Percentiles rank a stretch among this genome's conserved stretches.
Evolutionary conservation across 768 basidiomycete genomes (phyloP).

Genomic region (Boletus pseudo-olivaceus): DNA sequence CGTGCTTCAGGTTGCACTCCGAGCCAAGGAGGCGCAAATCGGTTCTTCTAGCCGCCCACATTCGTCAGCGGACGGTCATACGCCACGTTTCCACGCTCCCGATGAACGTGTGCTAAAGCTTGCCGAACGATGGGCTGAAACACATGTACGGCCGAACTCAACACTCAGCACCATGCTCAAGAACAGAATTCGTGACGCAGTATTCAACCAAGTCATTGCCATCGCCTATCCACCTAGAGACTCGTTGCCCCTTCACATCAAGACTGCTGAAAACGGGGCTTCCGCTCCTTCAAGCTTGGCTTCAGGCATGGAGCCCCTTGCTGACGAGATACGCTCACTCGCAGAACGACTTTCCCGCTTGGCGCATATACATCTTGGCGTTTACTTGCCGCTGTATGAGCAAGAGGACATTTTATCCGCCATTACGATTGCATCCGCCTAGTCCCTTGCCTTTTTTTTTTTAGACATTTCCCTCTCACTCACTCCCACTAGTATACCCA

Average conservation of each 20-base stretch:
- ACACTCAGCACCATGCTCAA: conserved; percentile 58
- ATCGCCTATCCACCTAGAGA: conserved; percentile 48
- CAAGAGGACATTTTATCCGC: conserved; percentile 43
- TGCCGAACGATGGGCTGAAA: conserved; percentile 68
- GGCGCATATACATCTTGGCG: conserved; percentile 68
- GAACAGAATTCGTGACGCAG: conserved; percentile 58
- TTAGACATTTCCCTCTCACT: conserved; percentile 22
- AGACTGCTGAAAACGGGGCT: conserved; percentile 22
- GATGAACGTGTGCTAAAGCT: conserved; percentile 53
- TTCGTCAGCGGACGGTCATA: conserved; percentile 26
- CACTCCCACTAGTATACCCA: conserved; percentile 27
- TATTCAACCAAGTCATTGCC: conserved; percentile 58
- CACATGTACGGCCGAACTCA: conserved; percentile 60
- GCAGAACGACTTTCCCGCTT: conserved; percentile 71
- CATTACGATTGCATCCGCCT: conserved; percentile 17
- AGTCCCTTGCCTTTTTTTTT: conserved; percentile 14
- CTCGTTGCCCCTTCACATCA: conserved; percentile 29
- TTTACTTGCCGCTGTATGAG: conserved; percentile 77
- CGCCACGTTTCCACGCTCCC: conserved; percentile 32
- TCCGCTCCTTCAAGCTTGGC: conserved; percentile 23
- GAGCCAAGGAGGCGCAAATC: conserved; percentile 49
- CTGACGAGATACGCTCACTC: conserved; percentile 61
- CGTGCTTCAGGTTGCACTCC: conserved; percentile 71
- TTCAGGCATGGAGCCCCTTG: conserved; percentile 69
- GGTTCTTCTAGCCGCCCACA: conserved; percentile 24